Evolutionary conservation across 495 filamentous ascomycete species (phyloP).

Genomic region (Neurospora sp.): DNA sequence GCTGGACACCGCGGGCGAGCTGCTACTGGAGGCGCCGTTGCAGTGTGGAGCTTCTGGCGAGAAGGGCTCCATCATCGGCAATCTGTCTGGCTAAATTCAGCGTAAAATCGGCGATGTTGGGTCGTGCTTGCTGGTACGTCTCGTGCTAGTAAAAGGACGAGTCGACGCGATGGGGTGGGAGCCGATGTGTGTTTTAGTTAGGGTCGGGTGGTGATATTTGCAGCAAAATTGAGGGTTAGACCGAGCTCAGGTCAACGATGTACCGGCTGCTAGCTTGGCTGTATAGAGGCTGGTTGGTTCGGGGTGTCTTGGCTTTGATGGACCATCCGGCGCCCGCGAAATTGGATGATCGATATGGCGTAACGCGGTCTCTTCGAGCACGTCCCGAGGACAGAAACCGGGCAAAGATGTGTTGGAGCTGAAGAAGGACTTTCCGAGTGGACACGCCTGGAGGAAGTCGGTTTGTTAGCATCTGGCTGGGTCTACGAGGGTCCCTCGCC

Average conservation of each 20-base stretch:
- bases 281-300: background rate
- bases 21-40: slow-evolving; percentile 19
- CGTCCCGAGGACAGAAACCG: background rate
- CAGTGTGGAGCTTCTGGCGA: slow-evolving; percentile 23
- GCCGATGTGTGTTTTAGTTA: background rate
- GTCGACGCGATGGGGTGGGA: background rate
- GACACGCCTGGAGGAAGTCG: background rate
- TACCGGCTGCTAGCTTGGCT: background rate
- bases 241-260: background rate
- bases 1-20: slow-evolving; percentile 22
- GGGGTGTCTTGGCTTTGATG: background rate
- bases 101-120: background rate
- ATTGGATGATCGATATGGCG: background rate
- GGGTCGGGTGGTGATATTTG: background rate
- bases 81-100: slow-evolving; percentile 5
- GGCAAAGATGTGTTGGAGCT: background rate
- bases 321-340: background rate
- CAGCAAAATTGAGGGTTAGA: background rate
- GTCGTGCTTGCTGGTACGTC: background rate
- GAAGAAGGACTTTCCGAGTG: background rate
- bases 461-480: background rate
- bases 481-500: background rate
- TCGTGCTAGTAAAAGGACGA: background rate
- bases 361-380: background rate
- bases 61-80: slow-evolving; percentile 26